These are phyloP conservation scores for Gaeumannomyces sp. DNA, from an alignment of 2,329 filamentous ascomycete genomes.

Conservation along the genomic window DNA sequence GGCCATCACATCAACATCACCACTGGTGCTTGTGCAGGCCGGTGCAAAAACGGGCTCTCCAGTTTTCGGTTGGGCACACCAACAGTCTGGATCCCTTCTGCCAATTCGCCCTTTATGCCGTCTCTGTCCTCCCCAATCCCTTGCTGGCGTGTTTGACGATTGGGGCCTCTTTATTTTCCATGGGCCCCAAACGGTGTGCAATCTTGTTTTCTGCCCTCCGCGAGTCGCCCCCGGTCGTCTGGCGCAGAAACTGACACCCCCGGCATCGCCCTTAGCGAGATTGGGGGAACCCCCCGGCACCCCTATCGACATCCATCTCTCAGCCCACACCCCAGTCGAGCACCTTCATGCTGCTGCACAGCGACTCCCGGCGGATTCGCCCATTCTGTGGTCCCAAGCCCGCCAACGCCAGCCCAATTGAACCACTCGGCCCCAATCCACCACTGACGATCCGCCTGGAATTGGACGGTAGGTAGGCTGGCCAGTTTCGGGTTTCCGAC, in stretches of 20 bases:
- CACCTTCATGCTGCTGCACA: constrained; percentile 27
- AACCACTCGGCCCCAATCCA: constrained; percentile 2
- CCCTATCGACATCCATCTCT: constrained; percentile 25
- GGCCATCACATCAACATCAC: not conserved
- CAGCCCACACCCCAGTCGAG: constrained; percentile 8
- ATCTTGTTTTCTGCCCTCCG: not conserved
- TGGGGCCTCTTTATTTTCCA: not conserved
- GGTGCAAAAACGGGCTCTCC: too few relatives aligned
- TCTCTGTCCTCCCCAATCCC: not conserved
- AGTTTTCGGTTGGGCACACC: not conserved
- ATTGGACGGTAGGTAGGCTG: constrained; percentile 4
- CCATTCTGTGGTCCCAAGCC: constrained; percentile 8
- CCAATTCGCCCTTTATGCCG: not conserved
- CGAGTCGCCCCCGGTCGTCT: not conserved
- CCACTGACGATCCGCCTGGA: not conserved
- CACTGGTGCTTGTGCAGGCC: not conserved
- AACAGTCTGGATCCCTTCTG: not conserved
- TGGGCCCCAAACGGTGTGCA: not conserved
- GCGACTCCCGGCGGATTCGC: constrained; percentile 1
- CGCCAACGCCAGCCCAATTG: constrained; percentile 13
- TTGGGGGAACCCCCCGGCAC: constrained; percentile 23
- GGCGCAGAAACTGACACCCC: constrained; percentile 22
- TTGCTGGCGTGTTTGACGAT: not conserved
- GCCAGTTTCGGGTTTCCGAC: constrained; percentile 6
- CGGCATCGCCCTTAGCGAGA: constrained; percentile 32